Percentiles rank a stretch among this genome's conserved stretches.
Evolutionary conservation across 306 rosid genomes (phyloP).

Genomic region (Hippophae gyantsensis): DNA sequence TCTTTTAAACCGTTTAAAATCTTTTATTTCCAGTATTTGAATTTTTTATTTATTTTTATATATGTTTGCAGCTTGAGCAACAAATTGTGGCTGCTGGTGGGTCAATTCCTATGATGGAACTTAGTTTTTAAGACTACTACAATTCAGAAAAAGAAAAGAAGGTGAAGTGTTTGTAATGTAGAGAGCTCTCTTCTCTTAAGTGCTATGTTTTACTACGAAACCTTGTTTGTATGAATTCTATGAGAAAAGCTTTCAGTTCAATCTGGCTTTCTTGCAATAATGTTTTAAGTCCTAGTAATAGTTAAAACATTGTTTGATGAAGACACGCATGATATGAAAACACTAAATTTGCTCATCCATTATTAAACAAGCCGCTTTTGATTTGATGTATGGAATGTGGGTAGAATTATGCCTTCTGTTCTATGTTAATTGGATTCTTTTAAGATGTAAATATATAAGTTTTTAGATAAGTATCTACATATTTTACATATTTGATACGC

Average conservation of each 20-base stretch:
- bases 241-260: slow-evolving; percentile 16
- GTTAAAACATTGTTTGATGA: too few relatives aligned
- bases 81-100: slow-evolving; percentile 94
- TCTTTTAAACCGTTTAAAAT: slow-evolving; percentile 1
- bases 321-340: too few relatives aligned
- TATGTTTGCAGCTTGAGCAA: slow-evolving; percentile 70
- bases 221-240: slow-evolving; percentile 41
- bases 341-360: too few relatives aligned
- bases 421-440: too few relatives aligned
- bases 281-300: background rate
- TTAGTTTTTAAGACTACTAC: slow-evolving; percentile 30
- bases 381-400: too few relatives aligned
- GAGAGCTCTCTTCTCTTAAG: slow-evolving; percentile 23
- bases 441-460: too few relatives aligned
- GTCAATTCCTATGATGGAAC: slow-evolving; percentile 59
- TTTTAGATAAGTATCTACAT: too few relatives aligned
- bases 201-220: slow-evolving; percentile 4
- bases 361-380: too few relatives aligned
- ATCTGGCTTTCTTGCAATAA: slow-evolving; percentile 1
- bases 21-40: background rate
- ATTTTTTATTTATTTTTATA: slow-evolving; percentile 1
- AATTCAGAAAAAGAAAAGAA: slow-evolving; percentile 7
- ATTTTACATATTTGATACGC: too few relatives aligned
- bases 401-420: too few relatives aligned
- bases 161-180: too few relatives aligned